Conservation (phyloP, 495 filamentous ascomycete genomes). For the Neurospora tetrasperma region DNA sequence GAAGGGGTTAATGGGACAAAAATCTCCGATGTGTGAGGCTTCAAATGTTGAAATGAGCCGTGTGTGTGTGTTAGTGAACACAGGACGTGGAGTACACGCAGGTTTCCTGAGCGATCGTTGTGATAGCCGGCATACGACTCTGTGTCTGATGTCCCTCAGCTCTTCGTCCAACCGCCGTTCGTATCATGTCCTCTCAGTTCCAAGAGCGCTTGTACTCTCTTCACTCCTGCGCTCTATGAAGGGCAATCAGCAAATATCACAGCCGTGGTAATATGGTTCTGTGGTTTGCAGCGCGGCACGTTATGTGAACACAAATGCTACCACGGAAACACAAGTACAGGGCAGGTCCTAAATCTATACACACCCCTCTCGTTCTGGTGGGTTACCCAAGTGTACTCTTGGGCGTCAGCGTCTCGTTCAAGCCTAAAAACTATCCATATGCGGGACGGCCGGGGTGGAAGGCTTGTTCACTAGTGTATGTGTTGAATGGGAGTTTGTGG, state of each 20-base stretch:
- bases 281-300: background rate
- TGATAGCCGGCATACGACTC: background rate
- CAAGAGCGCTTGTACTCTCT: background rate
- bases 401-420: constrained; percentile 6
- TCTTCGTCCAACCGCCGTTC: background rate
- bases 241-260: background rate
- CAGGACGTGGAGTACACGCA: background rate
- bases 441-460: constrained; percentile 1
- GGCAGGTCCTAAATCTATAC: background rate
- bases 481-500: background rate
- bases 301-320: background rate
- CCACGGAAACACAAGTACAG: background rate
- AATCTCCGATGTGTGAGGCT: background rate
- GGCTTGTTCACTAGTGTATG: background rate
- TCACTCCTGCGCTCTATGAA: background rate
- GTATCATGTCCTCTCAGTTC: background rate
- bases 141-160: background rate
- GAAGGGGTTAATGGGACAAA: background rate
- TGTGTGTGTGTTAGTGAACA: background rate
- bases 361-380: background rate
- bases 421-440: constrained; percentile 11
- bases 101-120: background rate
- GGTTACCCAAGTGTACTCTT: constrained; percentile 10
- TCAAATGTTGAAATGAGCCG: background rate
- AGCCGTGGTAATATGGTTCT: background rate